These are phyloP conservation scores for Houttuynia cordata DNA, from an alignment of 164 flowering plant genomes.

Conservation along the genomic window DNA sequence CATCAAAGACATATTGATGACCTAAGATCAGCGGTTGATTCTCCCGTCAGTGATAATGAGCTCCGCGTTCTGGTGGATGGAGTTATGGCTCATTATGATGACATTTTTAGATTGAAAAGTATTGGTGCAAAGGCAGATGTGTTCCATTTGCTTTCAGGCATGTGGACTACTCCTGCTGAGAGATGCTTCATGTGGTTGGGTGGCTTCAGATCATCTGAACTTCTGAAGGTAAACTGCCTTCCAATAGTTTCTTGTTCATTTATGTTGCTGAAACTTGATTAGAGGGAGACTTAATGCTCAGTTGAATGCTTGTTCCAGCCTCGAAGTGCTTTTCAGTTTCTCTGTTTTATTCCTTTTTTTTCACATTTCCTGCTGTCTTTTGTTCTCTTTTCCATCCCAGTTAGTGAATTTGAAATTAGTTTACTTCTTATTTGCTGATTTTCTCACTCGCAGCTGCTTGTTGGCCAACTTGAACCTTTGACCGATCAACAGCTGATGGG, in stretches of 20 bases:
- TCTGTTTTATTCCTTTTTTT: too few relatives aligned
- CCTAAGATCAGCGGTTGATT: conserved; percentile 56
- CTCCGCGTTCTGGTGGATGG: conserved; percentile 53
- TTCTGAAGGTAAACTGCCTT: conserved; percentile 55
- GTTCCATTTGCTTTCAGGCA: conserved; percentile 88
- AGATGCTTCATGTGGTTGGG: conserved; percentile 96
- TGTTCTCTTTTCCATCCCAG: too few relatives aligned
- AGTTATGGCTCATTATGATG: conserved; percentile 72
- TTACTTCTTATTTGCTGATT: background rate
- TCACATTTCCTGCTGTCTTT: background rate
- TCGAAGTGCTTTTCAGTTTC: too few relatives aligned
- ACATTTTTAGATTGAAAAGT: conserved; percentile 55
- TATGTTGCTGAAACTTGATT: background rate
- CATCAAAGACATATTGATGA: conserved; percentile 67
- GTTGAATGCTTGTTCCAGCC: background rate
- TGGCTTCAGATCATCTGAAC: conserved; percentile 82
- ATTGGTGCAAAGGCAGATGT: conserved; percentile 62
- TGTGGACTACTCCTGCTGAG: conserved; percentile 91
- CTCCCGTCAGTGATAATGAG: conserved; percentile 53
- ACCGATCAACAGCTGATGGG: conserved; percentile 84
- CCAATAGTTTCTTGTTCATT: background rate
- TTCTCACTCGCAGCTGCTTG: conserved; percentile 41
- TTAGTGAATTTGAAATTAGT: background rate
- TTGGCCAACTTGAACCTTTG: conserved; percentile 68
- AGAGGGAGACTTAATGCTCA: background rate